A percentile compares a stretch with the other conserved stretches of the same genome.
phyloP scores from a whole-genome alignment of 2,329 filamentous ascomycete species.

The Fusarium sp. region DNA sequence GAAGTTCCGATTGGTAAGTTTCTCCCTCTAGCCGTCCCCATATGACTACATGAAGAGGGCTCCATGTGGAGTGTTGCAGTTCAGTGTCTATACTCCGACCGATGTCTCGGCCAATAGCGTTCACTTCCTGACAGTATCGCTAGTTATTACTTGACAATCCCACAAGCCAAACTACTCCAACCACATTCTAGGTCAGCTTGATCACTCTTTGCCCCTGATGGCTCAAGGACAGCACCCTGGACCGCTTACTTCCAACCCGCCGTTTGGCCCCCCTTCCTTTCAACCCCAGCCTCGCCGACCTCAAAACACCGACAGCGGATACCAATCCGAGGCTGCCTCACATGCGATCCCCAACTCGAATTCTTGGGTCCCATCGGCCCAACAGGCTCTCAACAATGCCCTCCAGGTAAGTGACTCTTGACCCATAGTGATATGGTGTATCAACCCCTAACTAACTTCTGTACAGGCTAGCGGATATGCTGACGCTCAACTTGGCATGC shows the following conservation, averaged over 20 bases:
- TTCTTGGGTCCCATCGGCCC: conserved; percentile 45
- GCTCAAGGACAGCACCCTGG: conserved; percentile 11
- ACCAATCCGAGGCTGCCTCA: background rate
- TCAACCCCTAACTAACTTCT: background rate
- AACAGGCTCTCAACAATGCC: conserved; percentile 40
- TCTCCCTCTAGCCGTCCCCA: background rate
- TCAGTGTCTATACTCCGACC: background rate
- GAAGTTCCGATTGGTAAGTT: conserved; percentile 23
- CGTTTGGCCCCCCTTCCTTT: conserved; percentile 6
- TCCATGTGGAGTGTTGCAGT: background rate
- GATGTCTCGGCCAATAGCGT: background rate
- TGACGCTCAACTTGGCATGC: background rate
- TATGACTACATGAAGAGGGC: background rate
- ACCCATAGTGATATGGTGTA: background rate
- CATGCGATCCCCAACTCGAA: conserved; percentile 13
- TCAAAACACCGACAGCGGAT: background rate
- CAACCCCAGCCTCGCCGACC: conserved; percentile 1
- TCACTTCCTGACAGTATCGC: conserved; percentile 12
- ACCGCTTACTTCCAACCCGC: conserved; percentile 23
- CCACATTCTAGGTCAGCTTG: background rate
- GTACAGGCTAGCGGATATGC: conserved; percentile 28
- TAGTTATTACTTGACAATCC: background rate
- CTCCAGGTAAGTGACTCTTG: conserved; percentile 28
- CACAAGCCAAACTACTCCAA: conserved; percentile 12
- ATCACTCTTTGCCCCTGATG: conserved; percentile 1